Percentiles rank a stretch among this genome's conserved stretches.
phyloP scores from a whole-genome alignment of 2,329 filamentous ascomycete genomes.

The Drechslerella dactyloides region DNA sequence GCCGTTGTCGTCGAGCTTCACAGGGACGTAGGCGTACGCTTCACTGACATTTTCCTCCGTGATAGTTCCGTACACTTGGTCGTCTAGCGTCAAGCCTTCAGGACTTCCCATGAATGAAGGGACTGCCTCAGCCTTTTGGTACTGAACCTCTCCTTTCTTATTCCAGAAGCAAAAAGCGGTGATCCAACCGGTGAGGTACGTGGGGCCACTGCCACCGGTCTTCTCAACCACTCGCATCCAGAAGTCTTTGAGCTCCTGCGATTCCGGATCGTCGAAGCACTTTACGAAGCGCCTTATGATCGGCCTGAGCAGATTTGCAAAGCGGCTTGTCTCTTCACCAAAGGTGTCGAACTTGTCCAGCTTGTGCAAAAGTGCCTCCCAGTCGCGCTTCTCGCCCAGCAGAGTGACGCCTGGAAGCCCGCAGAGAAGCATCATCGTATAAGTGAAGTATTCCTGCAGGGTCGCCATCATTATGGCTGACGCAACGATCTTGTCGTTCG shows the following conservation, averaged over 20 bases:
- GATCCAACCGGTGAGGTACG: conserved; percentile 62
- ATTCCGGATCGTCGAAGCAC: conserved; percentile 59
- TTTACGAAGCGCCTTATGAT: conserved; percentile 61
- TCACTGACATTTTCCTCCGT: conserved; percentile 54
- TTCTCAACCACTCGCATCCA: conserved; percentile 59
- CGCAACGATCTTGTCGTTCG: conserved; percentile 60
- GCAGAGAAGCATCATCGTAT: conserved; percentile 57
- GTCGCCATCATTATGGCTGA: conserved; percentile 64
- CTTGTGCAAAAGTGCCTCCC: conserved; percentile 59
- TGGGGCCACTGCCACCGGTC: conserved; percentile 56
- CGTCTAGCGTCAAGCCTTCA: conserved; percentile 52
- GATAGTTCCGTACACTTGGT: conserved; percentile 53
- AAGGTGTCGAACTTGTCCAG: conserved; percentile 61
- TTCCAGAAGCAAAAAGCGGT: conserved; percentile 62
- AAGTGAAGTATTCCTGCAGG: conserved; percentile 63
- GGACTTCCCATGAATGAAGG: conserved; percentile 5
- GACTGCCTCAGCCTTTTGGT: not conserved
- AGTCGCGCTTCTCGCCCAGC: conserved; percentile 62
- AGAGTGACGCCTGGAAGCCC: conserved; percentile 65
- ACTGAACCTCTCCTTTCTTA: conserved; percentile 56
- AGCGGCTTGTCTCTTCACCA: conserved; percentile 60
- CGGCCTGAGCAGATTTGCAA: conserved; percentile 59
- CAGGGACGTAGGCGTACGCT: conserved; percentile 56
- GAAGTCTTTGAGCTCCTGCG: conserved; percentile 58
- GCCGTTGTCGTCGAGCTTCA: conserved; percentile 57